phyloP scores from a whole-genome alignment of 768 basidiomycete species.

The Tricholoma sp. region DNA sequence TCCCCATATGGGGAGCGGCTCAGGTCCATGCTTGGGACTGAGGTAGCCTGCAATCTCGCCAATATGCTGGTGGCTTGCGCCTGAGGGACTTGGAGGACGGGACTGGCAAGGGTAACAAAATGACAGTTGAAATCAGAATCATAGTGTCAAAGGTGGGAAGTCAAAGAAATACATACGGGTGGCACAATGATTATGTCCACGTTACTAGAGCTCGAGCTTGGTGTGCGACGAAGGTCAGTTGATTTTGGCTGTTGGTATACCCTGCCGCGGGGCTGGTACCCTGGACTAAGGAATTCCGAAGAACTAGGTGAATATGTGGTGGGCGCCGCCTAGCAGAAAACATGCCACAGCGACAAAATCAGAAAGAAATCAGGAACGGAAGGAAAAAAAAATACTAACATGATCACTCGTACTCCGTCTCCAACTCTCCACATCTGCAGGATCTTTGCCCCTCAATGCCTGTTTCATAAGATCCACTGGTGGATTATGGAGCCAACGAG shows the following conservation, averaged over 20 bases:
- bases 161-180: slow-evolving; percentile 7
- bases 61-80: not conserved
- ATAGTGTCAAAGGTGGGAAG: not conserved
- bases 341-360: too few species aligned
- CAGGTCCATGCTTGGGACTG: not conserved
- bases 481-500: slow-evolving; percentile 6
- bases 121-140: not conserved
- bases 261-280: slow-evolving; percentile 4
- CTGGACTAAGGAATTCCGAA: not conserved
- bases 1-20: not conserved
- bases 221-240: slow-evolving; percentile 6
- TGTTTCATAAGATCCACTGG: slow-evolving; percentile 1
- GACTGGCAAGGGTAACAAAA: not conserved
- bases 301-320: not conserved
- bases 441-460: not conserved
- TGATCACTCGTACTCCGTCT: slow-evolving; percentile 6
- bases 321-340: not conserved
- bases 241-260: not conserved
- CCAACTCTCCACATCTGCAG: slow-evolving; percentile 7
- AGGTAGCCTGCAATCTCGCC: not conserved
- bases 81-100: not conserved
- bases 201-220: slow-evolving; percentile 7
- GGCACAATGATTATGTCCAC: slow-evolving; percentile 10
- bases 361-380: not conserved
- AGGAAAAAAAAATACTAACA: not conserved